phyloP scores from a whole-genome alignment of 306 rosid genomes.

The Quercus parvula region DNA sequence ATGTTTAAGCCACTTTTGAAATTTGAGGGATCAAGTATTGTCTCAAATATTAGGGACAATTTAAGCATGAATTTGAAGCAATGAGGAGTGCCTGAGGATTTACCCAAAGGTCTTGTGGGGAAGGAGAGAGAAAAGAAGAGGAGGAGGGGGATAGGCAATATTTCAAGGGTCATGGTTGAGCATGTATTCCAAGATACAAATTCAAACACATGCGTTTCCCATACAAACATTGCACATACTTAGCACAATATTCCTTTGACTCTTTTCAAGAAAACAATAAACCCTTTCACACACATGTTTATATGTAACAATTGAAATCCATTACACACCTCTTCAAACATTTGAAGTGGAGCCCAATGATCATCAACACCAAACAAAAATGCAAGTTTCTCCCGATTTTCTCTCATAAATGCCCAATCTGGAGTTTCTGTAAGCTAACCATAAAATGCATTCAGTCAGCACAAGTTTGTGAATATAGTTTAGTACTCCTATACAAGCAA shows the following conservation, averaged over 20 bases:
- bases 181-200: not conserved
- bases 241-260: not conserved
- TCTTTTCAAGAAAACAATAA: not conserved
- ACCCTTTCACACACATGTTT: not conserved
- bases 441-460: slow-evolving; percentile 30
- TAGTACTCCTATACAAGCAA: slow-evolving; percentile 2
- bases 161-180: slow-evolving; percentile 6
- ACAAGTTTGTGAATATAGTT: slow-evolving; percentile 23
- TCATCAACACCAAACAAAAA: slow-evolving; percentile 77
- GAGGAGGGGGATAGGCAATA: slow-evolving; percentile 6
- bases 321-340: slow-evolving; percentile 72
- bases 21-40: not conserved
- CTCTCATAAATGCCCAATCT: slow-evolving; percentile 78
- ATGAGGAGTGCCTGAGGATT: not conserved
- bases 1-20: slow-evolving; percentile 8
- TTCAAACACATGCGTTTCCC: slow-evolving; percentile 6
- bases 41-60: not conserved
- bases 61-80: not conserved
- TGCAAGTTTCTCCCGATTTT: slow-evolving; percentile 54
- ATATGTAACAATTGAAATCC: not conserved
- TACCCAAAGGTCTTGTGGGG: not conserved
- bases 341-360: slow-evolving; percentile 91
- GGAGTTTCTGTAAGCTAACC: slow-evolving; percentile 74
- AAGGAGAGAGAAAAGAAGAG: not conserved
- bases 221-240: not conserved